A percentile compares a stretch with the other conserved stretches of the same genome.
Conservation (phyloP, 2,329 filamentous ascomycete species). For the Microsporum ferrugineum region DNA sequence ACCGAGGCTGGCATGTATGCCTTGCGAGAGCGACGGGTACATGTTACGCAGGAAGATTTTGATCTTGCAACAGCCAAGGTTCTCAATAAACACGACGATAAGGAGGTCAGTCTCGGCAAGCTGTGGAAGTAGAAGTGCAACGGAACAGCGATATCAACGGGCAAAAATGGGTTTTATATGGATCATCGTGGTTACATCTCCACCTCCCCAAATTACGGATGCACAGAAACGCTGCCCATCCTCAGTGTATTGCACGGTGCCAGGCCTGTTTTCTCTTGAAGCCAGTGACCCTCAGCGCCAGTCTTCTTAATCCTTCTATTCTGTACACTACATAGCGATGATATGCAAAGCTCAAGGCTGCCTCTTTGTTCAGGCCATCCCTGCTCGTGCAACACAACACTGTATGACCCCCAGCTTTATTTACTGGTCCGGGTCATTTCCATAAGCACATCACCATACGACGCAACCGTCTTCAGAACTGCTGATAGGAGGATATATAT, state of each 20-base stretch:
- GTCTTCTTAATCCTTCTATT: neutral
- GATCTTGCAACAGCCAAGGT: slow-evolving; percentile 98
- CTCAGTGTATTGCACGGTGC: neutral
- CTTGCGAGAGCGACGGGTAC: slow-evolving; percentile 83
- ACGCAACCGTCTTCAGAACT: neutral
- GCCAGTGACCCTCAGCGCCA: neutral
- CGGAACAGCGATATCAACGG: neutral
- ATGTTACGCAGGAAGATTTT: slow-evolving; percentile 98
- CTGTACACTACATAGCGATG: slow-evolving; percentile 3
- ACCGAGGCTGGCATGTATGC: slow-evolving; percentile 99
- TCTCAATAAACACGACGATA: slow-evolving; percentile 98
- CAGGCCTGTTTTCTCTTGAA: neutral
- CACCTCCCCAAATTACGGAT: neutral
- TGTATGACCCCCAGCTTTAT: neutral
- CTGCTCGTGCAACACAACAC: neutral
- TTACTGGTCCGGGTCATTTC: too few relatives aligned
- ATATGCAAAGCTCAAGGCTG: neutral
- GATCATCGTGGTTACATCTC: neutral
- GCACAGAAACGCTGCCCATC: neutral
- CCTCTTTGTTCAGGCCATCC: neutral
- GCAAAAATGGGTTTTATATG: neutral
- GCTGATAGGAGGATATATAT: too few relatives aligned
- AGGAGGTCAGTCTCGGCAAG: slow-evolving; percentile 83
- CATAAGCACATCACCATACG: too few relatives aligned
- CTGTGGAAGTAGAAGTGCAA: slow-evolving; percentile 54